These are phyloP conservation scores for Ampelocalamus luodianensis DNA, from an alignment of 176 grass and related monocot species.

Conservation along the genomic window DNA sequence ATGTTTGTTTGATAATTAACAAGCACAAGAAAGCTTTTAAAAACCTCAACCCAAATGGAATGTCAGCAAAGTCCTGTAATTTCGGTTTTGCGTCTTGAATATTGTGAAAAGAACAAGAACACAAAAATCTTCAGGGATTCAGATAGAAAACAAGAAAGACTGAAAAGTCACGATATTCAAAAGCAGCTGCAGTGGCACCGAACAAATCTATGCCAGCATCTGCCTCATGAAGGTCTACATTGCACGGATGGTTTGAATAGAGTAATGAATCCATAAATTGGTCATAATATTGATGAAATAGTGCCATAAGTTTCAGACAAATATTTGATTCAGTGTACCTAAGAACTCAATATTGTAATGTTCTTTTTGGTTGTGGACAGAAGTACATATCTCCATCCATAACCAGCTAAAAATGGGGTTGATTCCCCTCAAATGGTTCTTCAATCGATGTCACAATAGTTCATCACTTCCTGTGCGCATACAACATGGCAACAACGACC, in stretches of 20 bases:
- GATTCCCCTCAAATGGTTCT: conserved; percentile 10
- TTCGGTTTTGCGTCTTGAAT: background rate
- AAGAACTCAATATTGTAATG: conserved; percentile 23
- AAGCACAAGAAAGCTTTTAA: background rate
- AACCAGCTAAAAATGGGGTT: conserved; percentile 40
- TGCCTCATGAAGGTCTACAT: conserved; percentile 10
- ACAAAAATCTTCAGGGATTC: background rate
- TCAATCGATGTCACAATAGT: background rate
- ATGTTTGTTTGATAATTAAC: background rate
- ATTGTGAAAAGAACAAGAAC: background rate
- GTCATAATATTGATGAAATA: conserved; percentile 12
- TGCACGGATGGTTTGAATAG: background rate
- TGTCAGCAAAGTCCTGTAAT: background rate
- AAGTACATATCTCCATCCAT: conserved; percentile 35
- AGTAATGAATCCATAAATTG: conserved; percentile 25
- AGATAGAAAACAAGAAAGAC: background rate
- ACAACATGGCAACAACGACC: conserved; percentile 56
- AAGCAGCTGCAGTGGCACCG: background rate
- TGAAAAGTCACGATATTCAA: background rate
- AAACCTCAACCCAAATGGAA: conserved; percentile 2
- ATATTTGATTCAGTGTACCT: conserved; percentile 30
- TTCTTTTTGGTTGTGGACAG: conserved; percentile 14
- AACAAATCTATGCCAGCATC: background rate
- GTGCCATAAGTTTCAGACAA: conserved; percentile 29
- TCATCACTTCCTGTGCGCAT: conserved; percentile 59